Conservation (phyloP, 2,329 filamentous ascomycete genomes). For the Rutstroemia sp. region DNA sequence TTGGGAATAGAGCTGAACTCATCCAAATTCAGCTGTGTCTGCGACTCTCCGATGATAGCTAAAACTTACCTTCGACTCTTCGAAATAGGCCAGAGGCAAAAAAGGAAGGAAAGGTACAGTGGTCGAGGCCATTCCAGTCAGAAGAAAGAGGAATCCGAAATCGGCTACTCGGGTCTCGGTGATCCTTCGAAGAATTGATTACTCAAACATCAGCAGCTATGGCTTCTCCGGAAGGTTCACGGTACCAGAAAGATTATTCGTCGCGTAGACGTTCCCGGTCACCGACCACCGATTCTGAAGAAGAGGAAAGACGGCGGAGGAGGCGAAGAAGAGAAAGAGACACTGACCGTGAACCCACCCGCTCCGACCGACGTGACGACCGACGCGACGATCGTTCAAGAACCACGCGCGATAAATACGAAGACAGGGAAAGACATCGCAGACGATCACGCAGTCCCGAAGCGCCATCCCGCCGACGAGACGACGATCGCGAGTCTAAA, state of each 20-base stretch:
- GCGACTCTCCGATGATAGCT: background rate
- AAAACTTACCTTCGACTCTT: background rate
- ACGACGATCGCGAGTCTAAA: conserved; percentile 21
- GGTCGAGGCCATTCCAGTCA: too few species aligned
- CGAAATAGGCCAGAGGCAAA: background rate
- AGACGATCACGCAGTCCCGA: conserved; percentile 26
- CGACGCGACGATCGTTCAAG: conserved; percentile 1
- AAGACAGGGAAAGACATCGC: conserved; percentile 20
- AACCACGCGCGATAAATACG: conserved; percentile 14
- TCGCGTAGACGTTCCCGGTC: conserved; percentile 20
- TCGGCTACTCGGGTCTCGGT: background rate
- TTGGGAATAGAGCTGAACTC: background rate
- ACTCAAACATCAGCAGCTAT: conserved; percentile 7
- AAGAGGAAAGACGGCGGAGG: conserved; percentile 19
- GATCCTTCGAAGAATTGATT: background rate
- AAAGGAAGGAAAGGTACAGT: background rate
- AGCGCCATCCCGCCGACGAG: conserved; percentile 12
- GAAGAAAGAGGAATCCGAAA: too few species aligned
- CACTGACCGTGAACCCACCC: conserved; percentile 4
- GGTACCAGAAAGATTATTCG: conserved; percentile 15
- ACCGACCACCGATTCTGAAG: conserved; percentile 23
- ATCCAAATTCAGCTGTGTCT: background rate
- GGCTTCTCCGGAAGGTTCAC: conserved; percentile 12
- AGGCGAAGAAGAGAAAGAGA: conserved; percentile 21
- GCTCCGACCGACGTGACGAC: conserved; percentile 4